Conservation (phyloP, 768 basidiomycete genomes). For the Calocybe cyanea region DNA sequence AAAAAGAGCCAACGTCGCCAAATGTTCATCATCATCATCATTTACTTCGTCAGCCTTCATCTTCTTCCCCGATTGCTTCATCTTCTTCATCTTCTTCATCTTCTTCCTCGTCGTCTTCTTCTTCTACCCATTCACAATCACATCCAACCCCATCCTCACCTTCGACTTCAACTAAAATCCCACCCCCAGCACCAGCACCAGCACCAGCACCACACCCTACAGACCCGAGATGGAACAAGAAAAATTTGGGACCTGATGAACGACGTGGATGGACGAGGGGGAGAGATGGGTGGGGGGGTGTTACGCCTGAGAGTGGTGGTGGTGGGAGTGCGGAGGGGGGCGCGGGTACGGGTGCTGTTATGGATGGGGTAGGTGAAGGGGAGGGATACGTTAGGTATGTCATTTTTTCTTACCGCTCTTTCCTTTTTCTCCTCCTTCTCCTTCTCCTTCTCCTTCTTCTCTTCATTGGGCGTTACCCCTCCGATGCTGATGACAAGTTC, state of each 20-base stretch:
- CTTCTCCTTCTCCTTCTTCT: not conserved
- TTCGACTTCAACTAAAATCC: not conserved
- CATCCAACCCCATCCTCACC: not conserved
- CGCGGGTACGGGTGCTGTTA: conserved; percentile 11
- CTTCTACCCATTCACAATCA: not conserved
- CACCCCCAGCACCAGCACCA: not conserved
- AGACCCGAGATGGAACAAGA: conserved; percentile 38
- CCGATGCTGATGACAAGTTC: conserved; percentile 7
- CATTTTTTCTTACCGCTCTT: not conserved
- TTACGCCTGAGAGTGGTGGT: conserved; percentile 20
- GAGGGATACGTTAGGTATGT: conserved; percentile 63
- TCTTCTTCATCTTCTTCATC: not conserved
- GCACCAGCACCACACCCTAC: not conserved
- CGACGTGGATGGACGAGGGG: conserved; percentile 68
- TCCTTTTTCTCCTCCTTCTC: not conserved
- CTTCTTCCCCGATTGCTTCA: not conserved
- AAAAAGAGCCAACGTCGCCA: too few species aligned
- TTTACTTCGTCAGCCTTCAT: not conserved
- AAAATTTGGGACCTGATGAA: conserved; percentile 41
- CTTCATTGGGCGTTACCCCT: not conserved
- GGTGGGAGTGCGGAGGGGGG: conserved; percentile 39
- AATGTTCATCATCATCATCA: too few species aligned
- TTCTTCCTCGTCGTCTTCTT: not conserved
- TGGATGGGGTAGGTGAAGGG: conserved; percentile 8
- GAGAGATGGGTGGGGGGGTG: conserved; percentile 66